Conservation (phyloP, 768 basidiomycete species). For the Cubamyces lactineus region DNA sequence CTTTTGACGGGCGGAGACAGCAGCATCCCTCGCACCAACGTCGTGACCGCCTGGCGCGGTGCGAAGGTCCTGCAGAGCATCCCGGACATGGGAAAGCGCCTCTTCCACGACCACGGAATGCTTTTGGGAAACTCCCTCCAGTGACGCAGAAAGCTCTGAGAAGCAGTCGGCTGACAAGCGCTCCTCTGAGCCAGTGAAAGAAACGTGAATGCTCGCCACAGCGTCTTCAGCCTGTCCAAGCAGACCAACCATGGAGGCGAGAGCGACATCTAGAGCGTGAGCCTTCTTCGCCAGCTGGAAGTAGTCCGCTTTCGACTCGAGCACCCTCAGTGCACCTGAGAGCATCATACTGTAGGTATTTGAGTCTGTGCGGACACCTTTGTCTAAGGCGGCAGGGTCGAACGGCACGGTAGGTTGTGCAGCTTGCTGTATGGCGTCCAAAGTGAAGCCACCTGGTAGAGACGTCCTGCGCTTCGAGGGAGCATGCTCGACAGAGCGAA, state of each 20-base stretch:
- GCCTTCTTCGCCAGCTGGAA: slow-evolving; percentile 58
- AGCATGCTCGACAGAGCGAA: slow-evolving; percentile 26
- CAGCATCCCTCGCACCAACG: slow-evolving; percentile 45
- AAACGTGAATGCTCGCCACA: slow-evolving; percentile 43
- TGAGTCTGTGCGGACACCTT: slow-evolving; percentile 65
- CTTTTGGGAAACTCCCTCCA: slow-evolving; percentile 40
- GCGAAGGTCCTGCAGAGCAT: slow-evolving; percentile 61
- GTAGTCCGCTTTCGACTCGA: slow-evolving; percentile 52
- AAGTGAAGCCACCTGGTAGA: slow-evolving; percentile 39
- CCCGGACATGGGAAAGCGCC: slow-evolving; percentile 57
- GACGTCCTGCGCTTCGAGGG: slow-evolving; percentile 41
- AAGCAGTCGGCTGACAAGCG: slow-evolving; percentile 40
- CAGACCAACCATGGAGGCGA: slow-evolving; percentile 41
- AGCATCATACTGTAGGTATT: slow-evolving; percentile 72
- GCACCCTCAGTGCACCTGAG: slow-evolving; percentile 51
- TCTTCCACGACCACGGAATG: slow-evolving; percentile 45
- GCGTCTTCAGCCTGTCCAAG: slow-evolving; percentile 41
- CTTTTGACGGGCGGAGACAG: slow-evolving; percentile 53
- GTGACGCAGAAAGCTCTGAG: slow-evolving; percentile 37
- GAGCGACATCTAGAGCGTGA: slow-evolving; percentile 51
- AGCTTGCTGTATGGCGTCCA: slow-evolving; percentile 39
- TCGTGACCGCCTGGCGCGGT: slow-evolving; percentile 47
- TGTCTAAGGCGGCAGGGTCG: slow-evolving; percentile 62
- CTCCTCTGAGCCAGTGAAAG: slow-evolving; percentile 37
- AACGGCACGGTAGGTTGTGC: slow-evolving; percentile 50